Evolutionary conservation across 2,329 filamentous ascomycete genomes (phyloP), one percentile per base, ranked within the genome.

Genomic region (Stagonosporopsis vannaccii): DNA sequence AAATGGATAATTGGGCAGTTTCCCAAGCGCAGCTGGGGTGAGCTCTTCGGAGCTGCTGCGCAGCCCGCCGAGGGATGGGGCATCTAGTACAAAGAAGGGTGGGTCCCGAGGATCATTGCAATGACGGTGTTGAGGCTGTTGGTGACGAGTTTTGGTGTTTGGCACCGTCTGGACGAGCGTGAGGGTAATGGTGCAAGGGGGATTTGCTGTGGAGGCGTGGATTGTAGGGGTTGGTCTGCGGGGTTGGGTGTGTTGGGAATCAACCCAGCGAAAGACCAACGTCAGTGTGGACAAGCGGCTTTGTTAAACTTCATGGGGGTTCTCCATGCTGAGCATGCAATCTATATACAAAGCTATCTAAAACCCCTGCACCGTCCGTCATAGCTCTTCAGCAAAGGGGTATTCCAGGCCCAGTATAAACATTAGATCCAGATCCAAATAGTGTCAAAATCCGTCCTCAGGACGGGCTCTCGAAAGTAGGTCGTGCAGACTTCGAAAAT

Each of bases 371-470:
- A 44, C 25, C 46, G 23, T 51, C 20, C 46, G 22, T 51, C 47
- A 37, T 56, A 33, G 45, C 49, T 45, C 17, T 32, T 26, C 33
- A 52, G 47, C 33, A 37, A 32, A 25, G 42, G 30, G 47, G 42
- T 51, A 51, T 56, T 17, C 32, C 25, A 32, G n/a, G 47, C 30
- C 43, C 53, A 32, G 36, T 47, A 33, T 56, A 56, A 39, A 56
- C 53, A 56, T 56, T 56, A 56, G 53, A 56, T 56, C 53, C 53
- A 56, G 53, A 32, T 44, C 47, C 40, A 51, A 33, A 28, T 33
- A 42, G 33, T 33, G 39, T 33, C 39, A 51, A 51, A 47, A 9
- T 22, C 39, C 47, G 47, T 43, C 53, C 40, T 51, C 47, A 28
- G 41, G 53, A 51, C 53, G 47, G 30, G 36, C 17, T 36, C 47